Evolutionary conservation across 768 basidiomycete species (phyloP), one percentile per base, ranked within the genome.

Genomic region (Calocybe gangraenosa): DNA sequence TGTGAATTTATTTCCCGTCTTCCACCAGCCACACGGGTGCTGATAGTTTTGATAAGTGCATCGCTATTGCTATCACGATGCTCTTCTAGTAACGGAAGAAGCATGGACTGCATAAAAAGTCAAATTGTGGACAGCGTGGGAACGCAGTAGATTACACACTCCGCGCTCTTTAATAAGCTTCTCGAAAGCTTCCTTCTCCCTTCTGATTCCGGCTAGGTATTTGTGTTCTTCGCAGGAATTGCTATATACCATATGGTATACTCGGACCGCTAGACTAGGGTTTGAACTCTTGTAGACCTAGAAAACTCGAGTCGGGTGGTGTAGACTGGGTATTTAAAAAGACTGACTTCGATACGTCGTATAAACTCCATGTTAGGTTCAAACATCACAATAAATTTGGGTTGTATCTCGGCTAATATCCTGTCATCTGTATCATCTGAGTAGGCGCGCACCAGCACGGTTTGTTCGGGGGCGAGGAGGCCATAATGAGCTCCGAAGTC

Each of bases 201-300:
- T 81, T 38, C 92, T 72, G 22, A 97, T 77, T 2, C 83, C 87
- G 21, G 88, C 85, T 22, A 99, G 76, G 63, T 96, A 99, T 61
- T 89, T 89, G 63, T 95, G 92, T 56, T 99, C 96, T 62, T 99
- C 96, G 51, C 87, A 87, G 38, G 91, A 94, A 56, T 88, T 81
- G 45, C 81, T 76, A 64, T 98, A 98, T n/a, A 92, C 70, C 87
- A 96, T 87, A 61, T 97, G 93, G 65, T 98, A 98, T 2, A 97
- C 87, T 11, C 94, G 74, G 0, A 98, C 81, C 0, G 76, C 84
- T 5, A 95, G 64, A 0, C 90, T 90, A 0, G 91, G 85, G 65
- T 85, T 82, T 2, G 86, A 80, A 46, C 82, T 87, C 54, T 87
- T 82, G 62, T 95, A 97, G 0, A 92, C 87, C 92, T 93, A 49